These are phyloP conservation scores for Entomortierella beljakovae DNA, from an alignment of 192 early-diverging fungal genomes.

Conservation along the genomic window DNA sequence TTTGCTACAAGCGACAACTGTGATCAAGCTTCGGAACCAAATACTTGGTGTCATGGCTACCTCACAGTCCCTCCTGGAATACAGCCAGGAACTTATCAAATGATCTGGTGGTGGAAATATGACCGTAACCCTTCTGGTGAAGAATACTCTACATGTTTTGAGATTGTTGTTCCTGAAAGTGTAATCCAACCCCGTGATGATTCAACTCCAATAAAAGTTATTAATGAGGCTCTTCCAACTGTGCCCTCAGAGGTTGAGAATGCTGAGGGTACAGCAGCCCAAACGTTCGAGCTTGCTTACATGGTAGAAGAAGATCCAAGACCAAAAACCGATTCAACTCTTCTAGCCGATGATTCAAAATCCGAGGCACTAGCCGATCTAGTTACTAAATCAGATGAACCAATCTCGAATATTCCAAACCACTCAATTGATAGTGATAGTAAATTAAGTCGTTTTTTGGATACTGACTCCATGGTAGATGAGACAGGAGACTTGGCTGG, in stretches of 20 bases:
- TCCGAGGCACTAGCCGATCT: slow-evolving; percentile 7
- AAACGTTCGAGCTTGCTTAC: background rate
- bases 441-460: background rate
- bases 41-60: slow-evolving; percentile 47
- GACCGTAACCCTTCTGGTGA: slow-evolving; percentile 46
- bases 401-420: slow-evolving; percentile 15
- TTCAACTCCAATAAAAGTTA: background rate
- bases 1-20: slow-evolving; percentile 40
- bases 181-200: background rate
- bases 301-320: slow-evolving; percentile 1
- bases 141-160: slow-evolving; percentile 56
- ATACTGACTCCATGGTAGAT: slow-evolving; percentile 11
- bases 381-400: slow-evolving; percentile 18
- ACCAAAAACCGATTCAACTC: background rate
- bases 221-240: no score
- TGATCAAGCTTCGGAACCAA: slow-evolving; percentile 34
- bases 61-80: slow-evolving; percentile 15
- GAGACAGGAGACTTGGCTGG: slow-evolving; percentile 7
- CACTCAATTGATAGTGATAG: background rate
- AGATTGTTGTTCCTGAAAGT: slow-evolving; percentile 20
- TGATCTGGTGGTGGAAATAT: slow-evolving; percentile 54
- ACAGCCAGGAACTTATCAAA: slow-evolving; percentile 33
- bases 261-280: background rate
- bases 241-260: background rate
- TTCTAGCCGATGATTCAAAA: background rate